Evolutionary conservation across 441 rosid genomes (phyloP), one percentile per base, ranked within the genome.

Genomic region (Gossypium gossypioides): DNA sequence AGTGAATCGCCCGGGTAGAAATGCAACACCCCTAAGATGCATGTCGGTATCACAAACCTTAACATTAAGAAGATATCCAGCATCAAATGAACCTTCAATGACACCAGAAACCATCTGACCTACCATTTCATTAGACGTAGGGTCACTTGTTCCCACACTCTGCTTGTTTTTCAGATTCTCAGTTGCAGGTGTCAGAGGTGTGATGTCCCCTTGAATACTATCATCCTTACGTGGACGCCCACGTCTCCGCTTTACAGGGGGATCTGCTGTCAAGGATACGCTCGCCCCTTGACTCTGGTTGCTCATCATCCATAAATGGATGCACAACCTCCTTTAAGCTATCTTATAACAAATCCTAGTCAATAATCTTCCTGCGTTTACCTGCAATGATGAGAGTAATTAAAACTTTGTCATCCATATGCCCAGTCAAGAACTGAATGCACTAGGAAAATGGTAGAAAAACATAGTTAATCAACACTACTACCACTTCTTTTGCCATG

Each of bases 181-280:
- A 68, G 73, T 65, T 71, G 29, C 72, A 66, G 89, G 79, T 12
- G 74, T 32, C 54, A 62, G 22, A 25, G 82, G 77, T 52, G 61
- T 67, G 73, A 48, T 78, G 73, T 80, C 84, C 19, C 78, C 84
- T 64, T 71, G 86, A 69, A 68, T 68, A 74, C 46, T 71, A 74
- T 84, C 89, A 59, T 85, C 88, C 78, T 83, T 86, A 24, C 86
- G 86, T 1, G 96, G 96, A 61, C 91, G 93, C 25, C 95, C 96
- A 69, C 96, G 88, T 65, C 86, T 92, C 27, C 95, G 80, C 78
- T 81, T 90, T 63, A 65, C 67, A 18, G 87, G 87, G 46, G 71
- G 72, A 10, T 83, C 87, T 54, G 78, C 72, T 29, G 81, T 69
- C 66, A 87, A 83, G 74, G 79, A 58, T 48, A 79, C 74, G 74